Evolutionary conservation across 164 flowering plant genomes (phyloP), one percentile per base, ranked within the genome.

Genomic region (Magnolia officinalis): DNA sequence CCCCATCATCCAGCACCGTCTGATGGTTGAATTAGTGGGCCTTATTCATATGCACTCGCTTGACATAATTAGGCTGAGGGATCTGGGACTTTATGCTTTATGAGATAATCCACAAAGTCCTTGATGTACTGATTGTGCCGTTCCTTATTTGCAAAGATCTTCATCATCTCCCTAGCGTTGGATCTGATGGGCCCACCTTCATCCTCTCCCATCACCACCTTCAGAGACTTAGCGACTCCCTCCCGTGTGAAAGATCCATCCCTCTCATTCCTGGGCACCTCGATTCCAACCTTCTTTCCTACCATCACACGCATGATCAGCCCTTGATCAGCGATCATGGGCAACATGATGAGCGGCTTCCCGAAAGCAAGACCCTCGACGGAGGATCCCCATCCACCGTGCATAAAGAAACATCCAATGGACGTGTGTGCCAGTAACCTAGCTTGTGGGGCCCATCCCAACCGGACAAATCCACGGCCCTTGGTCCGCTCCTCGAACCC

Each of bases 301-400:
- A 78, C 88, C 72, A 87, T 11, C 31, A 84, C 51, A 73, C 83
- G 85, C 0, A 87, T 78, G 69, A 77, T 76, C 55, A 87, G 61
- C 1, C 81, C 79, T 37, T 85, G 87, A 59, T 82, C 91, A 0
- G 50, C 11, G 8, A 71, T 19, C 7, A 79, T 69, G 11, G 89
- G 80, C 55, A 87, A 71, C 73, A 86, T 14, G 16, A 84, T 50
- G 0, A 86, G 76, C 0, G 85, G 79, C 1, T 70, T 75, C 1
- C 84, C 87, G 19, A 77, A 76, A 11, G 69, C 70, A 18, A 88
- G 78, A 7, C 70, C 86, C 78, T 88, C 91, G 4, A 86, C 79
- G 0, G 81, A 63, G 0, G 89, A 87, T 31, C 86, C 78, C 88
- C 88, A 86, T 2, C 90, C 90, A 6, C 82, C 80, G 55, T 88